Evolutionary conservation across 1,284 basidiomycete genomes (phyloP).

Genomic region (Pascua sp.): DNA sequence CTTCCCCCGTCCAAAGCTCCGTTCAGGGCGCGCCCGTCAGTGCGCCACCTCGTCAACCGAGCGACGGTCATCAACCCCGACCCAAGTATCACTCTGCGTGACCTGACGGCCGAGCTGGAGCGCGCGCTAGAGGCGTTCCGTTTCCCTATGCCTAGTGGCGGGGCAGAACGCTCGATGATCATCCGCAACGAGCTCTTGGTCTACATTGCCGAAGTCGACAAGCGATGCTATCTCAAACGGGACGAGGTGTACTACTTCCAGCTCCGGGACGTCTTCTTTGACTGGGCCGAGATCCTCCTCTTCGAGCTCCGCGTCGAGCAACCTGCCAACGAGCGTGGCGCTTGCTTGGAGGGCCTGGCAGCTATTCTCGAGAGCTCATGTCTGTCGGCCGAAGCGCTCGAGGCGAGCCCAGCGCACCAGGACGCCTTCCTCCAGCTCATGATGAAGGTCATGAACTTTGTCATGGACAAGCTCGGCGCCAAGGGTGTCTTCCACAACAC

Average conservation of each 20-base stretch:
- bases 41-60: conserved; percentile 3
- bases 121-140: conserved; percentile 27
- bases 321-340: conserved; percentile 52
- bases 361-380: conserved; percentile 51
- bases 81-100: conserved; percentile 18
- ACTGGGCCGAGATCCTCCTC: conserved; percentile 46
- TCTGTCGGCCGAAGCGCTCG: conserved; percentile 45
- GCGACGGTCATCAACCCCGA: conserved; percentile 27
- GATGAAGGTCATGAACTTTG: conserved; percentile 51
- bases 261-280: conserved; percentile 41
- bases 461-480: conserved; percentile 54
- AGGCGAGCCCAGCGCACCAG: conserved; percentile 34
- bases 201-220: conserved; percentile 43
- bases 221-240: conserved; percentile 29
- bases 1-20: conserved; percentile 15
- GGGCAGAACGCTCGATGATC: conserved; percentile 39
- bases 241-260: conserved; percentile 32
- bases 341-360: conserved; percentile 52
- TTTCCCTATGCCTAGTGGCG: conserved; percentile 30
- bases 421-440: conserved; percentile 47
- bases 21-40: conserved; percentile 11
- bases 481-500: conserved; percentile 57
- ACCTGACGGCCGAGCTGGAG: conserved; percentile 33
- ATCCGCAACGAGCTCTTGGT: conserved; percentile 43
- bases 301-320: conserved; percentile 48